phyloP scores from a whole-genome alignment of 257 asterid genomes.

The Solanum paucissectum region DNA sequence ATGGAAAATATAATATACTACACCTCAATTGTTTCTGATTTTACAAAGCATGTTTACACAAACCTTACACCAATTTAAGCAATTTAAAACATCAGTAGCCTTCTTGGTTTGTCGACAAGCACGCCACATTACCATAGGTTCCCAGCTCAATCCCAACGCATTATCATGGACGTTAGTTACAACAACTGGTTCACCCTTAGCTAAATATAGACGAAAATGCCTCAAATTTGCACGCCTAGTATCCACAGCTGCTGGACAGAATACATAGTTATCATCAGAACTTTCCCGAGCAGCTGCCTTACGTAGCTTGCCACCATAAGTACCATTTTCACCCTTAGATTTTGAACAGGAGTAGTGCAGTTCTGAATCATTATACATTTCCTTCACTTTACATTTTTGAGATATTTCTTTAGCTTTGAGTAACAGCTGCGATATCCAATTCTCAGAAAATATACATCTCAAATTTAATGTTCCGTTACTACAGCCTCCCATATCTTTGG shows the following conservation, averaged over 20 bases:
- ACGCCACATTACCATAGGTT: slow-evolving; percentile 99
- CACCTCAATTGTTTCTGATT: not conserved
- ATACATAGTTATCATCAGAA: slow-evolving; percentile 51
- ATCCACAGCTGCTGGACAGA: slow-evolving; percentile 57
- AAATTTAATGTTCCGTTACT: slow-evolving; percentile 44
- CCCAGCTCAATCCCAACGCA: slow-evolving; percentile 88
- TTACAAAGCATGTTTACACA: not conserved
- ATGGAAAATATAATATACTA: not conserved
- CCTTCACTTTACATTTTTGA: slow-evolving; percentile 4
- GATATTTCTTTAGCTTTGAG: slow-evolving; percentile 30
- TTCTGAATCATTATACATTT: slow-evolving; percentile 6
- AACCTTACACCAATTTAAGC: slow-evolving; percentile 64
- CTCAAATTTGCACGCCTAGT: slow-evolving; percentile 35
- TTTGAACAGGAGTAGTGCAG: slow-evolving; percentile 34
- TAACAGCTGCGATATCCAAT: slow-evolving; percentile 33
- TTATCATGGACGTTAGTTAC: slow-evolving; percentile 70
- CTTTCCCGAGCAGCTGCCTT: slow-evolving; percentile 53
- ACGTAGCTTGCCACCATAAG: slow-evolving; percentile 12
- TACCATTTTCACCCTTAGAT: slow-evolving; percentile 5
- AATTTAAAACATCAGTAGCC: slow-evolving; percentile 52
- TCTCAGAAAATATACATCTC: slow-evolving; percentile 24
- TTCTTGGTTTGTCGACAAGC: slow-evolving; percentile 55
- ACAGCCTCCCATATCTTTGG: slow-evolving; percentile 41
- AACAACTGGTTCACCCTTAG: slow-evolving; percentile 77
- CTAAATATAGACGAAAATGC: slow-evolving; percentile 78